Evolutionary conservation across 768 basidiomycete species (phyloP).

Genomic region (Hebeloma cylindrosporum): DNA sequence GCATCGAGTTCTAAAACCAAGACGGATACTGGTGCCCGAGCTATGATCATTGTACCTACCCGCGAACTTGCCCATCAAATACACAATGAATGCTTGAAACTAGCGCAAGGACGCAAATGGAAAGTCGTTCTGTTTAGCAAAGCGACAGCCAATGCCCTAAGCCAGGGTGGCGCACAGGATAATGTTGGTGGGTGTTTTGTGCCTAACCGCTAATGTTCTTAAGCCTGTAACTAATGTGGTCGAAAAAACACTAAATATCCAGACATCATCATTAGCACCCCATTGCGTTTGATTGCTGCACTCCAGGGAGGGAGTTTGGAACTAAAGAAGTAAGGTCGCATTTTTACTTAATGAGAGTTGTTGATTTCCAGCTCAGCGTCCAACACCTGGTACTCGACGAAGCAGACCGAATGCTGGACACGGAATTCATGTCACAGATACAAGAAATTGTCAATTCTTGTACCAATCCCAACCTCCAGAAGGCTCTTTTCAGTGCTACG

Average conservation of each 20-base stretch:
- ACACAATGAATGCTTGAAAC: slow-evolving; percentile 82
- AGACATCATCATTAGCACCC: slow-evolving; percentile 94
- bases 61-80: slow-evolving; percentile 97
- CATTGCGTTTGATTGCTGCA: slow-evolving; percentile 82
- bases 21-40: slow-evolving; percentile 62
- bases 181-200: slow-evolving; percentile 66
- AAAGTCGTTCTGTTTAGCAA: slow-evolving; percentile 81
- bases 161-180: slow-evolving; percentile 67
- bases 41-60: slow-evolving; percentile 86
- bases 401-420: slow-evolving; percentile 87
- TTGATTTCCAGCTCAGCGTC: slow-evolving; percentile 51
- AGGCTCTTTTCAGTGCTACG: slow-evolving; percentile 93
- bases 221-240: neutral
- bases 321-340: slow-evolving; percentile 62
- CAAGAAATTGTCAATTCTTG: slow-evolving; percentile 86
- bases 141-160: slow-evolving; percentile 80
- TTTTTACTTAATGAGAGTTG: neutral
- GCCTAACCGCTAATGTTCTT: neutral
- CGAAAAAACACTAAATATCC: slow-evolving; percentile 7
- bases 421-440: slow-evolving; percentile 85
- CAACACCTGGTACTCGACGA: slow-evolving; percentile 88
- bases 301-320: slow-evolving; percentile 67
- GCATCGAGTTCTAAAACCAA: slow-evolving; percentile 45
- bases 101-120: slow-evolving; percentile 83
- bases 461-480: slow-evolving; percentile 66